These are phyloP conservation scores for Mentha longifolia DNA, from an alignment of 257 asterid species.

Conservation along the genomic window DNA sequence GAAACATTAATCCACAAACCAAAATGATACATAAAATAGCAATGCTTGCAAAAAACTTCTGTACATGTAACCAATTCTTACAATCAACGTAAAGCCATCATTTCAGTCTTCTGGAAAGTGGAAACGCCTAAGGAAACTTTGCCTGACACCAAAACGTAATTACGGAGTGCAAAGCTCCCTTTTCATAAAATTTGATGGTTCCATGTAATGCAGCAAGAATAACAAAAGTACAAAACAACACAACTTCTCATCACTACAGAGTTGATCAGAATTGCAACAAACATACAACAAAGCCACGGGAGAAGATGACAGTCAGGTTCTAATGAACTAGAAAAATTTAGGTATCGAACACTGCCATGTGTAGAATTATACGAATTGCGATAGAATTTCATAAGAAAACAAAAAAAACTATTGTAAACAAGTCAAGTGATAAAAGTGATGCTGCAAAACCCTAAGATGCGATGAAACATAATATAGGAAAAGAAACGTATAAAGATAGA, in stretches of 20 bases:
- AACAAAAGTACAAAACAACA: conserved; percentile 32
- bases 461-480: conserved; percentile 1
- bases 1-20: conserved; percentile 26
- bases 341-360: background rate
- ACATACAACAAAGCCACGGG: conserved; percentile 22
- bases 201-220: conserved; percentile 49
- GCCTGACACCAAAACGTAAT: conserved; percentile 63
- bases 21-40: conserved; percentile 27
- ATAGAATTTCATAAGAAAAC: background rate
- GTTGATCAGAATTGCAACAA: conserved; percentile 31
- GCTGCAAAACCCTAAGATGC: background rate
- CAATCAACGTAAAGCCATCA: conserved; percentile 80
- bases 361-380: background rate
- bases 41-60: conserved; percentile 36
- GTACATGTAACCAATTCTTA: conserved; percentile 65
- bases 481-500: conserved; percentile 12
- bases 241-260: conserved; percentile 34
- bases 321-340: background rate
- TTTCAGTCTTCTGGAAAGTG: conserved; percentile 75
- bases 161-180: conserved; percentile 51
- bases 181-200: conserved; percentile 44
- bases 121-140: conserved; percentile 62
- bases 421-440: background rate
- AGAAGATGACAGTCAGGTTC: conserved; percentile 24
- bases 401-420: background rate